A percentile compares a stretch with the other conserved stretches of the same genome.
Conservation (phyloP, 202 grass and related monocot genomes). For the Musa balbisiana region DNA sequence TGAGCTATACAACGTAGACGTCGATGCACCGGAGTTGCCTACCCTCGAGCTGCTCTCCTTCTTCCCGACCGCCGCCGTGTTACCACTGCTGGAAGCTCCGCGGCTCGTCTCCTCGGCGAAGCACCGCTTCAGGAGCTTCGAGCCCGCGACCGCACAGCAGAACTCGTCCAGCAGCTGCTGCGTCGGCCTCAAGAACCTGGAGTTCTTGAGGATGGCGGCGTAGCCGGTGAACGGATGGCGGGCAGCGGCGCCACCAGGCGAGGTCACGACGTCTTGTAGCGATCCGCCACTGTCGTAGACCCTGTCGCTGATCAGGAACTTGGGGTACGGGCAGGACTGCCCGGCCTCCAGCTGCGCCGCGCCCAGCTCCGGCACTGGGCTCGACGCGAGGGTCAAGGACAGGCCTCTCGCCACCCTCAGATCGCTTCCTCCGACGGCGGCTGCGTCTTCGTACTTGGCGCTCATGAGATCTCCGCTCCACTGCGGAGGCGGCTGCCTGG, state of each 20-base stretch:
- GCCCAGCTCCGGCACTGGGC: conserved; percentile 3
- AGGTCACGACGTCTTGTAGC: conserved; percentile 22
- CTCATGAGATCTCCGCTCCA: background rate
- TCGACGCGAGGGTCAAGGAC: conserved; percentile 31
- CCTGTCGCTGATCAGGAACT: background rate
- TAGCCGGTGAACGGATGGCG: conserved; percentile 38
- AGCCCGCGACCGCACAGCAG: conserved; percentile 26
- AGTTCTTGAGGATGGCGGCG: conserved; percentile 35
- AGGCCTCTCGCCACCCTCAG: conserved; percentile 5
- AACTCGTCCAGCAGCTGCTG: conserved; percentile 49
- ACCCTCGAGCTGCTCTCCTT: conserved; percentile 1
- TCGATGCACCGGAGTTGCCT: conserved; percentile 14
- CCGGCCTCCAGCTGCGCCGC: conserved; percentile 1
- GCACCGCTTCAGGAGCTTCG: background rate
- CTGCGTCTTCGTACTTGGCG: background rate
- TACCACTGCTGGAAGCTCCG: background rate
- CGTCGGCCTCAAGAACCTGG: conserved; percentile 42
- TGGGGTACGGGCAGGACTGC: background rate
- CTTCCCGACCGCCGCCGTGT: background rate
- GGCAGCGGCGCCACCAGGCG: background rate
- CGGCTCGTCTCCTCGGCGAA: background rate
- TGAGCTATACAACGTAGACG: conserved; percentile 5
- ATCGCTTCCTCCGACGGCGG: background rate
- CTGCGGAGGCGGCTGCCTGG: conserved; percentile 6
- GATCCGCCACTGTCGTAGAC: conserved; percentile 1